These are phyloP conservation scores for Coriaria nepalensis DNA, from an alignment of 306 rosid species.

Conservation along the genomic window DNA sequence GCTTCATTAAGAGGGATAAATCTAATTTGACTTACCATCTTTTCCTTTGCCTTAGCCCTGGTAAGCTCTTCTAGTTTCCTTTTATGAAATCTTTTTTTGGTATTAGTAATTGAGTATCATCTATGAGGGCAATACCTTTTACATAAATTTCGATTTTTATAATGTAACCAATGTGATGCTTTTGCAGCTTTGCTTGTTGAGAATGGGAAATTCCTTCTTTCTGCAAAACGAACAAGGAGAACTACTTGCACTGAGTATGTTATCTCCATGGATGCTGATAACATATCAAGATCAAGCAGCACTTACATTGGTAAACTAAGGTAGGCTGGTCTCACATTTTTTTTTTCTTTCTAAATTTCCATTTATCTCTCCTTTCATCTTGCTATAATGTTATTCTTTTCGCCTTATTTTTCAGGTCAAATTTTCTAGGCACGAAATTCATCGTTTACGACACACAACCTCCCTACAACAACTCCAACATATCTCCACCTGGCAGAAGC, in stretches of 20 bases:
- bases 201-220: slow-evolving; percentile 84
- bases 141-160: too few relatives aligned
- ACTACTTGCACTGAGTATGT: slow-evolving; percentile 88
- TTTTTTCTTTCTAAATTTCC: background rate
- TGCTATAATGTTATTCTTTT: background rate
- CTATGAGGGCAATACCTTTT: too few relatives aligned
- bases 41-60: slow-evolving; percentile 70
- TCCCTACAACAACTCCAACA: slow-evolving; percentile 40
- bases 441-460: slow-evolving; percentile 81
- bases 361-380: too few relatives aligned
- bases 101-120: background rate
- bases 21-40: slow-evolving; percentile 70
- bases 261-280: slow-evolving; percentile 83
- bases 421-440: slow-evolving; percentile 88
- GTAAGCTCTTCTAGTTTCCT: slow-evolving; percentile 21
- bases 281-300: slow-evolving; percentile 74
- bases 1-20: slow-evolving; percentile 82
- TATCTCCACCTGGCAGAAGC: slow-evolving; percentile 60
- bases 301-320: slow-evolving; percentile 83
- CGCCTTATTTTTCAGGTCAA: slow-evolving; percentile 49
- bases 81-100: background rate
- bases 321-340: slow-evolving; percentile 15
- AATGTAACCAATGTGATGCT: background rate
- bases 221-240: slow-evolving; percentile 78
- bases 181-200: slow-evolving; percentile 72